phyloP scores from a whole-genome alignment of 306 rosid genomes.

The Corylus heterophylla region DNA sequence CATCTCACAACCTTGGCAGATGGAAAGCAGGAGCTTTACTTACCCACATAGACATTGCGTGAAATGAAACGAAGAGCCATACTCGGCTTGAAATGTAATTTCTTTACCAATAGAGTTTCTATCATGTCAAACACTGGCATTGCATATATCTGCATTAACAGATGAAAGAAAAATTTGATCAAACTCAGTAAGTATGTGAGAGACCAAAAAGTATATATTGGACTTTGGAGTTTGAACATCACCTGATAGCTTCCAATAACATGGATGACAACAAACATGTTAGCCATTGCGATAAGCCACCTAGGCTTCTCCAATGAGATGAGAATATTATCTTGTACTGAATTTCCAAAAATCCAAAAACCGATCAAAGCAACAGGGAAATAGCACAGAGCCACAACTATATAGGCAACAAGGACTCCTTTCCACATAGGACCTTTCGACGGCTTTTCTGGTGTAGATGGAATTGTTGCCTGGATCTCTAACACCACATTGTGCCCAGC shows the following conservation, averaged over 20 bases:
- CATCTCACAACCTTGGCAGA: neutral
- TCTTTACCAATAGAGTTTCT: conserved; percentile 76
- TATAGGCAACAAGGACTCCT: conserved; percentile 86
- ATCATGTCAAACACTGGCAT: conserved; percentile 97
- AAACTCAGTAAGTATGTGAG: neutral
- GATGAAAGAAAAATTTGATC: neutral
- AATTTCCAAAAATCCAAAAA: conserved; percentile 70
- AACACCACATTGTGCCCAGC: conserved; percentile 96
- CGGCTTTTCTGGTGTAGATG: conserved; percentile 87
- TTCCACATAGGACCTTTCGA: conserved; percentile 95
- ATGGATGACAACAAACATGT: conserved; percentile 86
- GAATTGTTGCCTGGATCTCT: conserved; percentile 95
- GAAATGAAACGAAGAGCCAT: conserved; percentile 56
- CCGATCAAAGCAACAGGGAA: conserved; percentile 91
- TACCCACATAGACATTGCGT: conserved; percentile 71
- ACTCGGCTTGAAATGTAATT: conserved; percentile 55
- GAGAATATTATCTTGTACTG: conserved; percentile 55
- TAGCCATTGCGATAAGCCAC: conserved; percentile 85
- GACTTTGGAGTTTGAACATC: neutral
- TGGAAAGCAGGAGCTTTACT: conserved; percentile 27
- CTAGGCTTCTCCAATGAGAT: conserved; percentile 59
- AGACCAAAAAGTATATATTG: neutral
- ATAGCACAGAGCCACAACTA: conserved; percentile 83
- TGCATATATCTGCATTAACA: conserved; percentile 62
- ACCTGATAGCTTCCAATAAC: conserved; percentile 98